Evolutionary conservation across 2,329 filamentous ascomycete genomes (phyloP), one percentile per base, ranked within the genome.

Genomic region (Fusarium buharicum): DNA sequence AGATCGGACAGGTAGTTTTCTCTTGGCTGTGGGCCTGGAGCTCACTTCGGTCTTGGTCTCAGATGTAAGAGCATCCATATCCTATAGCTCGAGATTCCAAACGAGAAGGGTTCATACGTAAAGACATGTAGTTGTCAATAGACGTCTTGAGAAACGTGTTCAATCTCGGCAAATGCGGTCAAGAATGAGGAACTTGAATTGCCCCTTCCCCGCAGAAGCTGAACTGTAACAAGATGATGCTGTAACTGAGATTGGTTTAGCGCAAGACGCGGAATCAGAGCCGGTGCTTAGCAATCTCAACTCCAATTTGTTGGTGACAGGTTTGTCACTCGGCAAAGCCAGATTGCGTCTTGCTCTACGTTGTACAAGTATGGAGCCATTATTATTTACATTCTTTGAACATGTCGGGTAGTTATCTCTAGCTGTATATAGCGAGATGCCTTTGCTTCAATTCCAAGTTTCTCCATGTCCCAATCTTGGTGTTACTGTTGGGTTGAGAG

Each of bases 201-300:
- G 36, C 28, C 41, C 11, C 38, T 64, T 61, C 60, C 60, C 60
- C 60, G 60, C 60, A 64, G 61, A 51, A 62, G 52, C 46, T 41
- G 4, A 46, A 55, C 17, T 6, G 27, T 20, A 20, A 18, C 5
- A n/a, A 11, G 43, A 50, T 39, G 14, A 14, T 33, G 13, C 30
- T 14, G 30, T 33, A 33, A n/a, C 30, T 33, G 22, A 51, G 34
- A 50, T 47, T 41, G 55, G 60, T n/a, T 48, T 64, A 64, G 60
- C 33, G 55, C 17, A 41, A 41, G 4, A n/a, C 1, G 22, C 49
- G 39, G 49, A 38, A 38, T 27, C 24, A 16, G 20, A 24, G 39
- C 30, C 30, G 30, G 6, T 31, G 16, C 22, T 28, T n/a, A n/a
- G n/a, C n/a, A n/a, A n/a, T n/a, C n/a, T n/a, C n/a, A n/a, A n/a